Evolutionary conservation across 768 basidiomycete species (phyloP).

Genomic region (Sporobolomyces pararoseus): DNA sequence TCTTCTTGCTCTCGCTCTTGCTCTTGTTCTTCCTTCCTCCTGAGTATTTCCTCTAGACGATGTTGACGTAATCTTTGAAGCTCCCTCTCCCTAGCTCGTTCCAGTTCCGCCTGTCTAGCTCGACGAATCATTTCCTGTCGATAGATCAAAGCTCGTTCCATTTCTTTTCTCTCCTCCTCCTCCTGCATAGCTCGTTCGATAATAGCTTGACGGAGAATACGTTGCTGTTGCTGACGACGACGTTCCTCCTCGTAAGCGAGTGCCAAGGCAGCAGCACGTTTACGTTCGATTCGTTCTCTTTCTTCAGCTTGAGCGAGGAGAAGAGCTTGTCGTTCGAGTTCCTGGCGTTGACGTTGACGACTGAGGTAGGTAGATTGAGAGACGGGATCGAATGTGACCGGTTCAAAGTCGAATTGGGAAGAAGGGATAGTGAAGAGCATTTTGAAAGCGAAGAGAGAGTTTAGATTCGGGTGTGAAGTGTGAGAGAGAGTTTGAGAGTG

Average conservation of each 20-base stretch:
- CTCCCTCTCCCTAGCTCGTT: not conserved
- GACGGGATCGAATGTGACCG: not conserved
- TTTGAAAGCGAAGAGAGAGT: not conserved
- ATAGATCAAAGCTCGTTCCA: not conserved
- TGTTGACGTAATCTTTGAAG: not conserved
- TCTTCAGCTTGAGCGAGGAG: no score
- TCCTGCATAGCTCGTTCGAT: slow-evolving; percentile 3
- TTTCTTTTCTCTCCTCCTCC: not conserved
- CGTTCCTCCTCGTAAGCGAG: not conserved
- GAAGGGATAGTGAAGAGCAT: not conserved
- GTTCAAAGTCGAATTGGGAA: not conserved
- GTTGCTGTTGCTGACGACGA: not conserved
- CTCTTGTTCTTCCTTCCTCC: not conserved
- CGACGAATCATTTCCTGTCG: slow-evolving; percentile 8
- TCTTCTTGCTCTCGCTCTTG: slow-evolving; percentile 1
- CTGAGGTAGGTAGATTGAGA: not conserved
- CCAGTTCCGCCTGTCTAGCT: not conserved
- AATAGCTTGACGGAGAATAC: not conserved
- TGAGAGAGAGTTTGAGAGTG: not conserved
- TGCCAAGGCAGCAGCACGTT: not conserved
- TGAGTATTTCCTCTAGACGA: no score
- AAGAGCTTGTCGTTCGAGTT: no score
- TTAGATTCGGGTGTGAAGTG: not conserved
- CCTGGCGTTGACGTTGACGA: not conserved
- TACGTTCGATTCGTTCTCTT: not conserved